These are phyloP conservation scores for Lasiodiplodia hormozganensis DNA, from an alignment of 2,329 filamentous ascomycete species.

Conservation along the genomic window DNA sequence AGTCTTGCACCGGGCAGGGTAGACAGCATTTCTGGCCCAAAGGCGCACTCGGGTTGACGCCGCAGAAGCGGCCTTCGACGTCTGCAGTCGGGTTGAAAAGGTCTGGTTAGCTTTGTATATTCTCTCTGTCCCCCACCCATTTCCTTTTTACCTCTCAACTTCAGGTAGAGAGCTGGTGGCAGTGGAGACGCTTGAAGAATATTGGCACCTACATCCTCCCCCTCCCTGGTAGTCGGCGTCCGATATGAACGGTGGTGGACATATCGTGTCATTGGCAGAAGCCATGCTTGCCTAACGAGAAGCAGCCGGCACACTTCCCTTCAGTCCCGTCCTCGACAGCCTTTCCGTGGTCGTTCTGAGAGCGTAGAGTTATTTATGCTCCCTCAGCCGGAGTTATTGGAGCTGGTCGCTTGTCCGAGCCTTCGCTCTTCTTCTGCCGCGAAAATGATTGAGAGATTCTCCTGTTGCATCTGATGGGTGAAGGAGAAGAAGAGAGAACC, in stretches of 20 bases:
- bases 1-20: slow-evolving; percentile 82
- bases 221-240: slow-evolving; percentile 33
- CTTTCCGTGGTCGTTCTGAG: too few relatives aligned
- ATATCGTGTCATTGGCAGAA: slow-evolving; percentile 19
- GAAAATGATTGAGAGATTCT: background rate
- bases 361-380: background rate
- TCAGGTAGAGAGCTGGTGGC: background rate
- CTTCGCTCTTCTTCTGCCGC: background rate
- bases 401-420: background rate
- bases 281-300: background rate
- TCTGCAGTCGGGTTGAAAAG: slow-evolving; percentile 41
- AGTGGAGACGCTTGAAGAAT: background rate
- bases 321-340: background rate
- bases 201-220: slow-evolving; percentile 37
- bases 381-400: background rate
- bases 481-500: background rate
- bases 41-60: slow-evolving; percentile 47
- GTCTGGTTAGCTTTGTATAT: background rate
- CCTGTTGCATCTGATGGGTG: background rate
- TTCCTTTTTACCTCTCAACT: background rate
- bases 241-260: slow-evolving; percentile 37
- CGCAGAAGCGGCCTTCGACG: slow-evolving; percentile 60
- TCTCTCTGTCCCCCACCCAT: background rate
- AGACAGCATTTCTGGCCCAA: slow-evolving; percentile 73
- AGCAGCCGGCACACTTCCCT: background rate